Base-by-base conservation (phyloP, 345 rosid genomes). In the Luvunga scandens region DNA sequence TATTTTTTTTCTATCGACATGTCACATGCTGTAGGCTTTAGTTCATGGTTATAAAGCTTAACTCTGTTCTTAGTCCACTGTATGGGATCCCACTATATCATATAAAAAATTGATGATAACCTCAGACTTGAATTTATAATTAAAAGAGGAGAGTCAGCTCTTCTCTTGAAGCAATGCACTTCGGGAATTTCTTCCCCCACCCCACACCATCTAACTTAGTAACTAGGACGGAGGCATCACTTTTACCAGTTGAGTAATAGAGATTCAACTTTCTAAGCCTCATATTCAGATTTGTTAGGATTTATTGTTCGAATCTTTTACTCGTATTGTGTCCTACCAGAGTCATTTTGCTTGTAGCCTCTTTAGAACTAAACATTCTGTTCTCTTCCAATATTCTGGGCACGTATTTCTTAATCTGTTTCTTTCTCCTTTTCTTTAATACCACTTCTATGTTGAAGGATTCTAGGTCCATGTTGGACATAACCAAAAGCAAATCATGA, bases 1-100 rank as follows among this genome's bases (percentile, higher is more conserved):
- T 85, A 31, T 31, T 74, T 27, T 38, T 56, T 69, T 66, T 50
- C 39, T 21, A 8, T 70, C 21, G 71, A 77, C 68, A 53, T 73
- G 73, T 75, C 56, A 53, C 13, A 42, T 77, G 34, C 38, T n/a
- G 31, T 33, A 12, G n/a, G n/a, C 38, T 66, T 10, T 19, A 50
- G 62, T 18, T 34, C 38, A 34, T 34, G 38, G 38, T 34, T 34
- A 34, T 34, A 0, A 34, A 34, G 7, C 38, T 34, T 33, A 63
- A 36, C 72, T 48, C 25, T 0, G 55, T 34, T 34, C 38, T 5
- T 57, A 59, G 73, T 27, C 72, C 69, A 55, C 33, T 24, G 16
- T 53, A 7, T 53, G 25, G 34, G 61, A 33, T 72, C 62, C 28
- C 30, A 33, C 24, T 18, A 34, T 59, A 42, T 9, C 56, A 31